These are phyloP conservation scores for Pichia sp. DNA, from an alignment of 1,139 yeast genomes.

Conservation along the genomic window DNA sequence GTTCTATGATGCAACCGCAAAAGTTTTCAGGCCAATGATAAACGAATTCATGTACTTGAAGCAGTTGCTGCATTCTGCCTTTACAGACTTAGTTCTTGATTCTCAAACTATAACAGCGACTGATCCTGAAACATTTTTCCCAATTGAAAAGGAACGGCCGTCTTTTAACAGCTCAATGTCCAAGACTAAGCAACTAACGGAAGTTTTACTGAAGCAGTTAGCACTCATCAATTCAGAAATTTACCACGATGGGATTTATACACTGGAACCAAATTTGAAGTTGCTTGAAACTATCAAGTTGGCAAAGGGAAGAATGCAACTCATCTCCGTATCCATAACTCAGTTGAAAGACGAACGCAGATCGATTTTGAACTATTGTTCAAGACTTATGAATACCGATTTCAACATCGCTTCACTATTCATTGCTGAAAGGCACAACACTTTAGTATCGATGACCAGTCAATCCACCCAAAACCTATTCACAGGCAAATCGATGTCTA, in stretches of 20 bases:
- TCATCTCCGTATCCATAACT: constrained; percentile 45
- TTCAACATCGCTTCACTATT: constrained; percentile 56
- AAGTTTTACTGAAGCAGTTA: constrained; percentile 12
- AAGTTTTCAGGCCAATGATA: constrained; percentile 51
- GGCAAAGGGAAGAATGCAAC: constrained; percentile 43
- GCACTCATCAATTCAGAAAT: constrained; percentile 35
- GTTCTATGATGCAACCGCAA: constrained; percentile 33
- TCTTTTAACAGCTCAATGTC: constrained; percentile 22
- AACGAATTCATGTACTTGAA: constrained; percentile 72
- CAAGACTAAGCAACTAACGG: constrained; percentile 8
- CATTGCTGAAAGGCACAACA: constrained; percentile 58
- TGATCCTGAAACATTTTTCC: constrained; percentile 69
- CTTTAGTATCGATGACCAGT: constrained; percentile 35
- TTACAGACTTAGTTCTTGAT: constrained; percentile 59
- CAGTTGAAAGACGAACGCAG: constrained; percentile 69
- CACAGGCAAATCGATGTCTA: constrained; percentile 7
- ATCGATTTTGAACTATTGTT: constrained; percentile 64
- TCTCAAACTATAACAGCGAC: constrained; percentile 67
- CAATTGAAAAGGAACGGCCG: constrained; percentile 45
- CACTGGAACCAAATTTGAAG: constrained; percentile 47
- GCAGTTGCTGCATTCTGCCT: constrained; percentile 65
- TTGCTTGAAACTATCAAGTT: constrained; percentile 45
- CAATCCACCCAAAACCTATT: constrained; percentile 26
- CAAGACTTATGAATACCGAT: constrained; percentile 73
- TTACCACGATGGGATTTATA: constrained; percentile 43